These are phyloP conservation scores for Pogostemon cablin DNA, from an alignment of 257 asterid genomes.

Conservation along the genomic window DNA sequence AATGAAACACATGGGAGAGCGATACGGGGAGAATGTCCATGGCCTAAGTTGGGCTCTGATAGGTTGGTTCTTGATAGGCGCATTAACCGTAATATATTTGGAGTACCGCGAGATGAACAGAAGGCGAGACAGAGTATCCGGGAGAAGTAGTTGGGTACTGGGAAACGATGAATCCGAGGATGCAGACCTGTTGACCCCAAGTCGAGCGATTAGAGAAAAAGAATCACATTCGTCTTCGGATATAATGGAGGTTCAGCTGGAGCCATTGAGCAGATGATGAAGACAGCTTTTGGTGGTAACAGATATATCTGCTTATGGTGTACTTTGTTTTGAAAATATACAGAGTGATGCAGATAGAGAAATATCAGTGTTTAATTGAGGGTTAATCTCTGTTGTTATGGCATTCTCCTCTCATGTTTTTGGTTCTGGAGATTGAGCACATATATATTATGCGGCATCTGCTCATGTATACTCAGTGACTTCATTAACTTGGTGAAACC, in stretches of 20 bases:
- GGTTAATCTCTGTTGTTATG: constrained; percentile 27
- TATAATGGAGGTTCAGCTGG: constrained; percentile 94
- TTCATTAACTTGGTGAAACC: constrained; percentile 43
- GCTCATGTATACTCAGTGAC: constrained; percentile 43
- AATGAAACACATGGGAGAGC: constrained; percentile 89
- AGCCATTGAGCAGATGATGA: constrained; percentile 70
- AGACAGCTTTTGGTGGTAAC: background rate
- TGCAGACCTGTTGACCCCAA: constrained; percentile 65
- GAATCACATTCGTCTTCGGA: constrained; percentile 45
- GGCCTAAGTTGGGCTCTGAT: constrained; percentile 86
- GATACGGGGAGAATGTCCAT: constrained; percentile 73
- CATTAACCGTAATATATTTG: constrained; percentile 58
- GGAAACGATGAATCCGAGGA: constrained; percentile 80
- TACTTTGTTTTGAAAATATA: constrained; percentile 33
- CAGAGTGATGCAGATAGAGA: constrained; percentile 32
- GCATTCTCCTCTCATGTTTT: constrained; percentile 31
- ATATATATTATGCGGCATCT: constrained; percentile 35
- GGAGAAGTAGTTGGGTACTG: constrained; percentile 85
- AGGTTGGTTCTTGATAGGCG: constrained; percentile 77
- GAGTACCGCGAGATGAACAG: constrained; percentile 67
- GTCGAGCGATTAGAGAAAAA: constrained; percentile 47
- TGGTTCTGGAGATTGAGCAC: constrained; percentile 35
- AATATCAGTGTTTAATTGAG: constrained; percentile 21
- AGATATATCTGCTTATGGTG: constrained; percentile 22
- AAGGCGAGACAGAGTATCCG: constrained; percentile 49